Evolutionary conservation across 2,329 filamentous ascomycete genomes (phyloP).

Genomic region (Ramularia collo-cygni): DNA sequence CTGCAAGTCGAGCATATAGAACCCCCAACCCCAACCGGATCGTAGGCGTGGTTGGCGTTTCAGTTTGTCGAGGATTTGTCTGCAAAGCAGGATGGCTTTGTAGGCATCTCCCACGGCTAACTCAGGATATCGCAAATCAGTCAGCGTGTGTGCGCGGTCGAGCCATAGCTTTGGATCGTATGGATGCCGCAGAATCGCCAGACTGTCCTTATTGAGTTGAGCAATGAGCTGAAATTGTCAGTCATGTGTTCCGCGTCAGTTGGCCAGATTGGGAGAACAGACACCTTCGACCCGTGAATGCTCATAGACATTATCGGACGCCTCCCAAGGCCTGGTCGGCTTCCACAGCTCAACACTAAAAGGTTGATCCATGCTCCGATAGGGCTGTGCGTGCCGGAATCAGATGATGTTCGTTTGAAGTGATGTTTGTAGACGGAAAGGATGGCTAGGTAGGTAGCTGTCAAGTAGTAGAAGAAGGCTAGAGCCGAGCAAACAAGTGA

Average conservation of each 20-base stretch:
- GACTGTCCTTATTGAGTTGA: conserved; percentile 5
- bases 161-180: conserved; percentile 26
- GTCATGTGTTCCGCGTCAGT: neutral
- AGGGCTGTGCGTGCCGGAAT: no score
- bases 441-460: no score
- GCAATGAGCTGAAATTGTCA: conserved; percentile 3
- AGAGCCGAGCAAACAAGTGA: no score
- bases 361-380: conserved; percentile 18
- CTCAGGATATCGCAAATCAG: conserved; percentile 22
- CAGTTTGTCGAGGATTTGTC: conserved; percentile 7
- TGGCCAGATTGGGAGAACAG: neutral
- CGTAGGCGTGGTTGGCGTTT: conserved; percentile 9
- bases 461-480: no score
- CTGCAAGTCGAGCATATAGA: conserved; percentile 23
- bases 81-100: conserved; percentile 20
- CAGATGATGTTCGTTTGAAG: neutral
- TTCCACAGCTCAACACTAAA: conserved; percentile 13
- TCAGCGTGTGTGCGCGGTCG: conserved; percentile 14
- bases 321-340: conserved; percentile 13
- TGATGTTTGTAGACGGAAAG: no score
- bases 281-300: conserved; percentile 1
- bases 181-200: conserved; percentile 7
- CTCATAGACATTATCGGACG: conserved; percentile 5
- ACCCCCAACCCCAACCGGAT: conserved; percentile 21
- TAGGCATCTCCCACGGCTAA: conserved; percentile 24